Evolutionary conservation across 352 stramenopile genomes (phyloP).

Genomic region (Globisporangium emineosum): DNA sequence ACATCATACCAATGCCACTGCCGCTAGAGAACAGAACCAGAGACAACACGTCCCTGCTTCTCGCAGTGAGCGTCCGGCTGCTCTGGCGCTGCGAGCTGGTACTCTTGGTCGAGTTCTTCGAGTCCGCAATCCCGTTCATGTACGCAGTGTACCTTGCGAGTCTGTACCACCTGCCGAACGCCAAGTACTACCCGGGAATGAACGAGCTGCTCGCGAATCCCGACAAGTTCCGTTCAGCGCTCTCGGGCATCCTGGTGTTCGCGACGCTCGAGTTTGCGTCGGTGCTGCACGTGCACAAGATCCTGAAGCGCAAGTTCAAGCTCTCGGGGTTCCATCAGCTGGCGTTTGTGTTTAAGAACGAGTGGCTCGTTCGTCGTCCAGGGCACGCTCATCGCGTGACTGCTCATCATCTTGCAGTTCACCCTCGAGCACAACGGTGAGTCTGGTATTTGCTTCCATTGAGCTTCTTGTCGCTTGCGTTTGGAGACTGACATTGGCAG

Average conservation of each 20-base stretch:
- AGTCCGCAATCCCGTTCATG: background rate
- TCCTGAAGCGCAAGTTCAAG: constrained; percentile 2
- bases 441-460: background rate
- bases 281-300: constrained; percentile 1
- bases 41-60: background rate
- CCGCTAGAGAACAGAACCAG: background rate
- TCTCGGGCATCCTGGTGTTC: background rate
- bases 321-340: constrained; percentile 4
- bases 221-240: background rate
- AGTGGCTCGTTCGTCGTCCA: constrained; percentile 9
- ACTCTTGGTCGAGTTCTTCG: constrained; percentile 1
- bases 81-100: constrained; percentile 1
- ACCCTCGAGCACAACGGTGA: constrained; percentile 4
- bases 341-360: constrained; percentile 6
- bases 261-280: background rate
- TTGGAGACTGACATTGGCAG: background rate
- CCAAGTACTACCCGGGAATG: background rate
- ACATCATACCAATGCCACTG: background rate
- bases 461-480: background rate
- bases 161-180: background rate
- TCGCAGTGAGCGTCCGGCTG: background rate
- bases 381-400: constrained; percentile 1
- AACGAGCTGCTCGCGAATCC: background rate
- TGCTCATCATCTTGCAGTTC: constrained; percentile 3
- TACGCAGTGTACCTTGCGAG: background rate